Conservation (phyloP, 768 basidiomycete genomes). For the Podaxis mareebaensis region DNA sequence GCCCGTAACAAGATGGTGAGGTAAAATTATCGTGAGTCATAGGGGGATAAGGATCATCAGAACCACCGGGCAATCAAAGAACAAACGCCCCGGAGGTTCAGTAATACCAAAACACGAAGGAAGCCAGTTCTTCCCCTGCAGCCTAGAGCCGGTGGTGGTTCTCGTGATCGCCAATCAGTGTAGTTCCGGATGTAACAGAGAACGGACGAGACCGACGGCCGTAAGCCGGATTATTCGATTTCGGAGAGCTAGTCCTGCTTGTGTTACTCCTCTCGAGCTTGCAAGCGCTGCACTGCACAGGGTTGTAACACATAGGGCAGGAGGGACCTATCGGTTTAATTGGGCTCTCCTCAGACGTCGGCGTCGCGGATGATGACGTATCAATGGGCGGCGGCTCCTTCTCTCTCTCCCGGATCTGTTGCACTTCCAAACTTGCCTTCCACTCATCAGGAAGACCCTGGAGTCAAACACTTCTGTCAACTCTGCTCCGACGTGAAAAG, state of each 20-base stretch:
- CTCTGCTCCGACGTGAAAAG: neutral
- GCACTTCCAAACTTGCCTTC: slow-evolving; percentile 12
- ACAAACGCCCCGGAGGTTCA: neutral
- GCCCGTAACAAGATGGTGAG: neutral
- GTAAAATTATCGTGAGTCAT: neutral
- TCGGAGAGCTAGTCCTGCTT: neutral
- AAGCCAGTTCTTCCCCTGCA: neutral
- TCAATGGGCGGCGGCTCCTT: neutral
- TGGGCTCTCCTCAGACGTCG: neutral
- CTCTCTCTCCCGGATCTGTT: neutral
- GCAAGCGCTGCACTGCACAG: slow-evolving; percentile 14
- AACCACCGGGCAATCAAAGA: neutral
- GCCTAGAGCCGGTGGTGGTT: slow-evolving; percentile 2
- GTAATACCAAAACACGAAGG: neutral
- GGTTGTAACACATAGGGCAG: slow-evolving; percentile 10
- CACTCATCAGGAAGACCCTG: slow-evolving; percentile 17
- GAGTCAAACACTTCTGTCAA: neutral
- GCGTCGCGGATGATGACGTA: neutral
- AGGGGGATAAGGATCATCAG: neutral
- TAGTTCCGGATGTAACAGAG: slow-evolving; percentile 12
- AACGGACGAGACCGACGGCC: slow-evolving; percentile 10
- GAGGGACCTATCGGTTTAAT: slow-evolving; percentile 10
- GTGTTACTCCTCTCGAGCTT: slow-evolving; percentile 11
- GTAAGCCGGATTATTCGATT: neutral
- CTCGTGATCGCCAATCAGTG: slow-evolving; percentile 16